phyloP scores from a whole-genome alignment of 2,329 filamentous ascomycete species.

The Coniella vitis region DNA sequence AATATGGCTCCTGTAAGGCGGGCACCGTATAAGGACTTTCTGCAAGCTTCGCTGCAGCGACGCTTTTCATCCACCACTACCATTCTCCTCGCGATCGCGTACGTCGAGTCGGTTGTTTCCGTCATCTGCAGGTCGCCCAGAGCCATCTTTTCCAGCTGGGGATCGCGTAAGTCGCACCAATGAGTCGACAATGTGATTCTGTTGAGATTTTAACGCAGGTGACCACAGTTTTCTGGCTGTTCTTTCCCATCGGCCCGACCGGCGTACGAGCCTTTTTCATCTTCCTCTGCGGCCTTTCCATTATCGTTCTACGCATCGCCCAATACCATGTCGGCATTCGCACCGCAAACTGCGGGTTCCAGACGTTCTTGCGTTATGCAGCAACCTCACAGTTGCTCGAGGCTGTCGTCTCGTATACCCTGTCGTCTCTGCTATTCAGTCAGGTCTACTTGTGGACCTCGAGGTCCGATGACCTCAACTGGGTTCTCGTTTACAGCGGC shows the following conservation, averaged over 20 bases:
- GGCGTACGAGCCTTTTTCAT: conserved; percentile 70
- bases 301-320: conserved; percentile 81
- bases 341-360: conserved; percentile 61
- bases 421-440: conserved; percentile 74
- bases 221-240: conserved; percentile 67
- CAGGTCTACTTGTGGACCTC: conserved; percentile 74
- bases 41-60: conserved; percentile 81
- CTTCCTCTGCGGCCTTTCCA: conserved; percentile 66
- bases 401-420: conserved; percentile 67
- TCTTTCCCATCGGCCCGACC: conserved; percentile 73
- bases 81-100: conserved; percentile 64
- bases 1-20: conserved; percentile 52
- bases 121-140: conserved; percentile 55
- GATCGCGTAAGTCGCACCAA: conserved; percentile 51
- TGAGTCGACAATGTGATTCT: background rate
- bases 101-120: conserved; percentile 63
- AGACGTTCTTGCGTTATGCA: conserved; percentile 54
- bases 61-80: conserved; percentile 75
- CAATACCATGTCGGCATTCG: conserved; percentile 71
- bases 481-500: conserved; percentile 68
- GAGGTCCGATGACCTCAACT: conserved; percentile 45
- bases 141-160: conserved; percentile 38
- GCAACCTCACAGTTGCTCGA: conserved; percentile 56
- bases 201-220: background rate
- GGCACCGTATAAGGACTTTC: conserved; percentile 74